Percentiles rank a stretch among this genome's conserved stretches.
phyloP scores from a whole-genome alignment of 2,329 filamentous ascomycete species.

The Nemania abortiva region DNA sequence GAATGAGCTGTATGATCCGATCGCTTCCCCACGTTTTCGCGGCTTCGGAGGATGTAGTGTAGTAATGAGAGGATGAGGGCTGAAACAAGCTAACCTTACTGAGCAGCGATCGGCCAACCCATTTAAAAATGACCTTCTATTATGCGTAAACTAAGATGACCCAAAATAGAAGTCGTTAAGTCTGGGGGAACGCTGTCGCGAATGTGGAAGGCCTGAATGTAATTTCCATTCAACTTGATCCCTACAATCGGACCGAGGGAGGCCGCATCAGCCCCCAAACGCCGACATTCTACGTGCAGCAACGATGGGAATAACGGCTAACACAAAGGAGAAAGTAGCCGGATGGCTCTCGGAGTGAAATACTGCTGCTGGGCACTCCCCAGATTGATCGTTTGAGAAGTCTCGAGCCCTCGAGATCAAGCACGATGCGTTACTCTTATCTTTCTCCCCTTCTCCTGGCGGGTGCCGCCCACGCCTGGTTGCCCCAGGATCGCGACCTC shows the following conservation, averaged over 20 bases:
- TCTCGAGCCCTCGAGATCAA: slow-evolving; percentile 18
- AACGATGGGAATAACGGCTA: background rate
- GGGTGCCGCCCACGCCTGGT: slow-evolving; percentile 46
- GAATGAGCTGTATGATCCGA: no score
- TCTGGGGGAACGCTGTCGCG: slow-evolving; percentile 4
- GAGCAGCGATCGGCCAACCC: slow-evolving; percentile 6
- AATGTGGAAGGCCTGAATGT: slow-evolving; percentile 19
- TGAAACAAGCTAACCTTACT: slow-evolving; percentile 16
- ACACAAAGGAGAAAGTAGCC: slow-evolving; percentile 14
- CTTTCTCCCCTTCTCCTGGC: slow-evolving; percentile 45
- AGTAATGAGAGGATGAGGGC: background rate
- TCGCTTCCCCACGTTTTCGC: background rate
- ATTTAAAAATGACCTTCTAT: slow-evolving; percentile 10
- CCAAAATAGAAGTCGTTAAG: slow-evolving; percentile 12
- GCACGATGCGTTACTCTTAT: slow-evolving; percentile 45
- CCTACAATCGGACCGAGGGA: slow-evolving; percentile 34
- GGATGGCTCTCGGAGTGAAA: background rate
- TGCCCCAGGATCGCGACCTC: slow-evolving; percentile 50
- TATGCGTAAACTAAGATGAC: background rate
- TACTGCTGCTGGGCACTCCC: background rate
- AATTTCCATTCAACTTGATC: background rate
- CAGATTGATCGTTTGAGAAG: background rate
- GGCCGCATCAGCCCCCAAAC: slow-evolving; percentile 9
- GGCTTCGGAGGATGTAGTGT: background rate
- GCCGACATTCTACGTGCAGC: background rate